Evolutionary conservation across 1,284 basidiomycete species (phyloP).

Genomic region (Pseudozyma sp.): DNA sequence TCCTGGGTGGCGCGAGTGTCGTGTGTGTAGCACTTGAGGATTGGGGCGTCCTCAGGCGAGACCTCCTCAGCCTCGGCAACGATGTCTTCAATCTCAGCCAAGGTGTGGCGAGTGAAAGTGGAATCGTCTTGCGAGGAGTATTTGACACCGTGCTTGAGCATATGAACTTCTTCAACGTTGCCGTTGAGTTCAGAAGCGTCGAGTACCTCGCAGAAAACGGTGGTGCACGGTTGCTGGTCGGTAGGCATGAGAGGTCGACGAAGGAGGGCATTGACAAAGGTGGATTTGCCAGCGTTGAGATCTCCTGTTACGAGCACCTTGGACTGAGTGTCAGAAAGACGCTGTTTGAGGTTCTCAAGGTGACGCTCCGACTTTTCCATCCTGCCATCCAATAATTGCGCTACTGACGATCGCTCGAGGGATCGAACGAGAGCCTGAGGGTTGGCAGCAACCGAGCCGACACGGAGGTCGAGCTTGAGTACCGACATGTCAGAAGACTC

Average conservation of each 20-base stretch:
- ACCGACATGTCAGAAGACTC: constrained; percentile 71
- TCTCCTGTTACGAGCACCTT: constrained; percentile 99
- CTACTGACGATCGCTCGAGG: constrained; percentile 91
- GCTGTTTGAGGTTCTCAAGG: constrained; percentile 83
- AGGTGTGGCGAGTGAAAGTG: constrained; percentile 79
- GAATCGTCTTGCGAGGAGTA: constrained; percentile 81
- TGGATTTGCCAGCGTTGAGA: constrained; percentile 97
- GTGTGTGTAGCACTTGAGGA: constrained; percentile 70
- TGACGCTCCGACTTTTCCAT: constrained; percentile 83
- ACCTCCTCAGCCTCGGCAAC: constrained; percentile 80
- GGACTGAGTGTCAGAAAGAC: constrained; percentile 90
- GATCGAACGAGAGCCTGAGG: constrained; percentile 86
- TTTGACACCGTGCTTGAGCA: constrained; percentile 72
- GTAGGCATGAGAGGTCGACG: constrained; percentile 85
- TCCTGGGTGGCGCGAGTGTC: constrained; percentile 58
- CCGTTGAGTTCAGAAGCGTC: constrained; percentile 84
- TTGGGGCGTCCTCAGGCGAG: constrained; percentile 68
- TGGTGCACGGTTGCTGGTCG: constrained; percentile 98
- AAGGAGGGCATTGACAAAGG: constrained; percentile 93
- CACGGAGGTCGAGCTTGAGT: constrained; percentile 90
- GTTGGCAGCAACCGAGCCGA: constrained; percentile 75
- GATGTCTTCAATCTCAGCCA: constrained; percentile 83
- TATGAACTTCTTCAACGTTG: constrained; percentile 84
- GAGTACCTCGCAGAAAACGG: constrained; percentile 96
- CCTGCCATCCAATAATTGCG: constrained; percentile 88